Evolutionary conservation across 1,284 basidiomycete species (phyloP), one percentile per base, ranked within the genome.

Genomic region (Ganoderma meredithae): DNA sequence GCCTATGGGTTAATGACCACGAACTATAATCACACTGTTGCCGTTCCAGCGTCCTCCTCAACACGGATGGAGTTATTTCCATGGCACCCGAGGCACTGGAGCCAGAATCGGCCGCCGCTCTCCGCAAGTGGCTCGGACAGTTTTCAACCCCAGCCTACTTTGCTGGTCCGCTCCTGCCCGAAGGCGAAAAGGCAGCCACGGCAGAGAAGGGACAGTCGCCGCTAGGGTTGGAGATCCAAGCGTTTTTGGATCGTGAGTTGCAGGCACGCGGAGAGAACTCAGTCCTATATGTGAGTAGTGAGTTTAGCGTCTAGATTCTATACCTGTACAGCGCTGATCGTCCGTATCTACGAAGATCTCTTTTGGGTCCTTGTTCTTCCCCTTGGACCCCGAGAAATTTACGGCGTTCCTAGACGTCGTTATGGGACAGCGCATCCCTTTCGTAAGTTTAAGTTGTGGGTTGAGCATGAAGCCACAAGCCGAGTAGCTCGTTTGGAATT

Each of bases 331-430:
- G 8, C 12, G 19, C 6, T 47, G 44, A 47, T 19, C 19, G 19
- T 47, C 19, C 44, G 19, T 47, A 10, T 10, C 7, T n/a, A 19
- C 44, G 44, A 22, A 71, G 69, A 63, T 71, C 3, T 71, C 63
- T 1, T 67, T 71, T 36, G 69, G 69, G 22, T 61, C 66, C 8
- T n/a, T 68, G 2, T 66, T 63, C 27, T 71, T 66, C 66, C 62
- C 69, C 17, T 19, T 56, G 17, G 10, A 41, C 3, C 53, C 60
- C 13, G 61, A 65, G n/a, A 68, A 61, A 36, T 22, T 68, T 8
- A 63, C 53, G 62, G 64, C 63, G n/a, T 63, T 71, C 56, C 25
- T 71, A 7, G 66, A 66, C n/a, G 62, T 64, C 7, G 49, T 71
- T 0, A 63, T 71, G 47, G 69, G 68, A 25, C 60, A 55, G 17